phyloP scores from a whole-genome alignment of 805 yeast genomes.

The Nakazawaea ishiwadae region DNA sequence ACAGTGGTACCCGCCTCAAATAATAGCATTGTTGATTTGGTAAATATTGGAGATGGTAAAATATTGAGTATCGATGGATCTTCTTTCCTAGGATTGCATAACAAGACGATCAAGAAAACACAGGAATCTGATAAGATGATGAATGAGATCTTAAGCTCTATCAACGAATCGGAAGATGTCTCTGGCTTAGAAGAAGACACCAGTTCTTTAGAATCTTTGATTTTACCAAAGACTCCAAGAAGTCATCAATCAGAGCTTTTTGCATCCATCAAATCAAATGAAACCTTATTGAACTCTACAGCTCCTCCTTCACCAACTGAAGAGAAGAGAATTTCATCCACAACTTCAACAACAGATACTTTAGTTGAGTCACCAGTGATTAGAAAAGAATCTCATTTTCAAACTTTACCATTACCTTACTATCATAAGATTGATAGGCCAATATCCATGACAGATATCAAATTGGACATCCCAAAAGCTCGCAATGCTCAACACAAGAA shows the following conservation, averaged over 20 bases:
- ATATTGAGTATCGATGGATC: conserved; percentile 51
- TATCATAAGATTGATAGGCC: neutral
- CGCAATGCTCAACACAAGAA: neutral
- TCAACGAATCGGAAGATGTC: neutral
- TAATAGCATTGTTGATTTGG: conserved; percentile 41
- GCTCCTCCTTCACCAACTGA: neutral
- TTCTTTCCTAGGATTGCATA: conserved; percentile 54
- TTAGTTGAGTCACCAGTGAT: conserved; percentile 1
- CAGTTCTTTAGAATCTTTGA: conserved; percentile 5
- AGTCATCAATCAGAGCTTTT: neutral
- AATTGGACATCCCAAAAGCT: neutral
- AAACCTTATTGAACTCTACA: neutral
- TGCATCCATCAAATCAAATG: neutral
- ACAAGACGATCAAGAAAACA: conserved; percentile 14
- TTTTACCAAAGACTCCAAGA: conserved; percentile 2
- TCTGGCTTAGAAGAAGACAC: neutral
- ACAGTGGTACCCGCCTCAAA: conserved; percentile 59
- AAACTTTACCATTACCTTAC: neutral
- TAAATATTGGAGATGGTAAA: conserved; percentile 32
- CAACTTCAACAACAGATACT: conserved; percentile 4
- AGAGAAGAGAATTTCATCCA: neutral
- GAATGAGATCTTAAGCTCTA: conserved; percentile 3
- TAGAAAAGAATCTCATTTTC: neutral
- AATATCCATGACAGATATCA: neutral
- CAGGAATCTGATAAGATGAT: conserved; percentile 1